Evolutionary conservation across 148 eudicot genomes (phyloP), one percentile per base, ranked within the genome.

Genomic region (Heliosperma pusillum): DNA sequence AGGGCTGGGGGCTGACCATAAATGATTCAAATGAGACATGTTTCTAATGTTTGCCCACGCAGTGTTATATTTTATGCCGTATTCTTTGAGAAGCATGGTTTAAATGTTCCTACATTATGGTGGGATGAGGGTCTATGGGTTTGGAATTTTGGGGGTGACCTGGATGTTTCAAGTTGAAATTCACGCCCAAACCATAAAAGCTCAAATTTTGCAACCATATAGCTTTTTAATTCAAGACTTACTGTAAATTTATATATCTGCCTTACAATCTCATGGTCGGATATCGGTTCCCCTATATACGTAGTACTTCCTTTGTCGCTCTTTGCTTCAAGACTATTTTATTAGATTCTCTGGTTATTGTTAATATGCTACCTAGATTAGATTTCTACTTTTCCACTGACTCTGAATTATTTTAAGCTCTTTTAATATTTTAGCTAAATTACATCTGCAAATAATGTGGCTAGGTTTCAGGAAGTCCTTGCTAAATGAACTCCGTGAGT

Each of bases 391-490:
- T 33, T 33, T 33, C 40, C 40, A 33, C 8, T 12, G n/a, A 15
- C 42, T 63, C 16, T 36, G 30, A 2, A 19, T 72, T 58, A 19
- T 59, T 25, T 1, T 40, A 12, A 15, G 45, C 20, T 59, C 57
- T 56, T 58, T 2, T 15, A 66, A 9, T 4, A 36, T 10, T 58
- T 21, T 1, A 8, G 53, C 7, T 21, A 45, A 20, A 15, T 26
- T 40, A 55, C 27, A 10, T 30, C 25, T 62, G 67, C 36, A 25
- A 13, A 69, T 60, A 71, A 77, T 62, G 30, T 69, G 78, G 50
- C 3, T 79, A 94, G 98, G 92, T 79, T 94, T 85, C 75, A 85
- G 97, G 64, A 82, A 85, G 71, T 85, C 89, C 75, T 74, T 94
- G 86, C 86, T 91, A 15, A 80, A 82, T 78, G 83, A 79, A 64